Evolutionary conservation across 2,329 filamentous ascomycete species (phyloP).

Genomic region (Tolypocladium endophyticum): DNA sequence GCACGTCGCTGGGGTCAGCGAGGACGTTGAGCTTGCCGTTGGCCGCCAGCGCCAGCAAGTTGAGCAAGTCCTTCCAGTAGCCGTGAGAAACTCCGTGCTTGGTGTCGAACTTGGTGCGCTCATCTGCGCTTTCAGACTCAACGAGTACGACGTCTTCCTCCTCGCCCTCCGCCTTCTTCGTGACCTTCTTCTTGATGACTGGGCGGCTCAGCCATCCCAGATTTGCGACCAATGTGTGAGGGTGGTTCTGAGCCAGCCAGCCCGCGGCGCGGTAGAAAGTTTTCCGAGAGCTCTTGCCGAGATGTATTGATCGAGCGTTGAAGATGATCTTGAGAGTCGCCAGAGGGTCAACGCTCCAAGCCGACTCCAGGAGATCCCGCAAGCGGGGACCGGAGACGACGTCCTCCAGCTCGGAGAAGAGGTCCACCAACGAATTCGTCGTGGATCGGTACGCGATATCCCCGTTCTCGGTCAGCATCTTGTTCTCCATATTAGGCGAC

Average conservation of each 20-base stretch:
- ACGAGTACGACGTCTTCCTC: slow-evolving; percentile 23
- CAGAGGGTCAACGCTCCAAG: slow-evolving; percentile 38
- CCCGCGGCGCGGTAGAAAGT: slow-evolving; percentile 42
- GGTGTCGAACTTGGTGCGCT: slow-evolving; percentile 27
- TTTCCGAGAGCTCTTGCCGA: slow-evolving; percentile 40
- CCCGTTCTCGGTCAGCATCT: slow-evolving; percentile 40
- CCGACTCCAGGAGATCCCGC: slow-evolving; percentile 28
- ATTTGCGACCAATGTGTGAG: slow-evolving; percentile 41
- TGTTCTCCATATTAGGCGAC: slow-evolving; percentile 21
- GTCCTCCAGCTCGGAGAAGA: slow-evolving; percentile 42
- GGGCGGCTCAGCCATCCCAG: slow-evolving; percentile 44
- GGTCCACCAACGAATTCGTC: slow-evolving; percentile 34
- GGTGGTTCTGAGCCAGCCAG: slow-evolving; percentile 45
- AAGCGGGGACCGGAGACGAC: slow-evolving; percentile 25
- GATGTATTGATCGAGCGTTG: slow-evolving; percentile 49
- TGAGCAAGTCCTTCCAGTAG: slow-evolving; percentile 53
- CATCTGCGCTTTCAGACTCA: slow-evolving; percentile 23
- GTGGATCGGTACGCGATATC: slow-evolving; percentile 39
- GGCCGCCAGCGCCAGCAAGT: slow-evolving; percentile 41
- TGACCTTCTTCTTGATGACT: slow-evolving; percentile 42
- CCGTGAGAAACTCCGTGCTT: slow-evolving; percentile 42
- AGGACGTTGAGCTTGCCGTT: slow-evolving; percentile 33
- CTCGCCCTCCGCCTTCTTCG: slow-evolving; percentile 14
- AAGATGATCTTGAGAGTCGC: slow-evolving; percentile 49
- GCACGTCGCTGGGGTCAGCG: slow-evolving; percentile 25